These are phyloP conservation scores for Cadophora sp. DNA, from an alignment of 2,329 filamentous ascomycete species.

Conservation along the genomic window DNA sequence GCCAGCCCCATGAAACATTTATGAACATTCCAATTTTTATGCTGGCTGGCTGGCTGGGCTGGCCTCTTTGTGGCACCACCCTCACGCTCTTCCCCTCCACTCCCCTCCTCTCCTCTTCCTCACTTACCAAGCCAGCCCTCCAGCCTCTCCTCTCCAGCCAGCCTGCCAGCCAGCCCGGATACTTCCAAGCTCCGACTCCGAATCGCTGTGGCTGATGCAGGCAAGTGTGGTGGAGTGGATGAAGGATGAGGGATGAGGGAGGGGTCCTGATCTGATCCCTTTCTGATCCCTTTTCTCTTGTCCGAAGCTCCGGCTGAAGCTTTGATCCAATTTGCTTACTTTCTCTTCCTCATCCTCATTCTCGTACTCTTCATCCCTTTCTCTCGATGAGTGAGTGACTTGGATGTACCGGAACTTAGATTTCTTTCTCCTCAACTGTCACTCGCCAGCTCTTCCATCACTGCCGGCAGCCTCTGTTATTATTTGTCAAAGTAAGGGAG, in stretches of 20 bases:
- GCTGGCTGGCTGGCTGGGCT: not conserved
- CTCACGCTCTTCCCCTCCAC: no score
- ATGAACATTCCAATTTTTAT: not conserved
- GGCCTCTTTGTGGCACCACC: not conserved
- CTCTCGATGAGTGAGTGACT: not conserved
- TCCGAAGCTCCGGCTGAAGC: constrained; percentile 14
- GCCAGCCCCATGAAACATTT: not conserved
- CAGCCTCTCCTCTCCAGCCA: not conserved
- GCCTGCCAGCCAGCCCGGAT: constrained; percentile 7
- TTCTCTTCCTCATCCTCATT: not conserved
- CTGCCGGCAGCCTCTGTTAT: constrained; percentile 8
- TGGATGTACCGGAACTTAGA: not conserved
- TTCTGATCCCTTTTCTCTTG: constrained; percentile 5
- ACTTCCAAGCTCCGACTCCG: not conserved
- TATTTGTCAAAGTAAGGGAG: not conserved
- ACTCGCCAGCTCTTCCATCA: not conserved
- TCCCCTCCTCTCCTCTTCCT: not conserved
- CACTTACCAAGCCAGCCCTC: no score
- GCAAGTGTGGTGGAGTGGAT: not conserved
- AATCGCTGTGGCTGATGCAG: not conserved
- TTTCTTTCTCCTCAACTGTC: not conserved
- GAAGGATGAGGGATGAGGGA: constrained; percentile 1
- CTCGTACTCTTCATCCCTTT: not conserved
- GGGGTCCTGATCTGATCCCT: not conserved
- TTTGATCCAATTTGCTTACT: constrained; percentile 2